A percentile compares a stretch with the other conserved stretches of the same genome.
phyloP scores from a whole-genome alignment of 169 alveolate genomes.

The Plasmodium vinckei region DNA sequence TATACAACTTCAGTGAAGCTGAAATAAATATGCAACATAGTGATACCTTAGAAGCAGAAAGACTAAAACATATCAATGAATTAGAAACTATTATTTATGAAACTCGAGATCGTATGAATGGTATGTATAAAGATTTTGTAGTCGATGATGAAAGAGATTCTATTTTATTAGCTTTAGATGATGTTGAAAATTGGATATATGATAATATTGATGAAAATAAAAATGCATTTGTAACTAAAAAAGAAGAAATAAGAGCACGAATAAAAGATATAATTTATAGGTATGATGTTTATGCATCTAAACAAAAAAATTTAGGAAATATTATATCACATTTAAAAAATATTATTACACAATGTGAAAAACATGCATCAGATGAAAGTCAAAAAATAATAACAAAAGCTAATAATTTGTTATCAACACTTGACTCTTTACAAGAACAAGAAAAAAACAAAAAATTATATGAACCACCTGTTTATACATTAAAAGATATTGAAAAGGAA shows the following conservation, averaged over 20 bases:
- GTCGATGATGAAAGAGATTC: slow-evolving; percentile 77
- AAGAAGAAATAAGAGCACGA: slow-evolving; percentile 66
- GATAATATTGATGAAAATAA: slow-evolving; percentile 81
- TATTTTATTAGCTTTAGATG: slow-evolving; percentile 71
- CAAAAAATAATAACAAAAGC: slow-evolving; percentile 72
- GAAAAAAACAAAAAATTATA: slow-evolving; percentile 66
- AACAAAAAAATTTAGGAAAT: slow-evolving; percentile 76
- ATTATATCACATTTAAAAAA: slow-evolving; percentile 73
- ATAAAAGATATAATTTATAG: slow-evolving; percentile 76
- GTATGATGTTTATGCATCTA: slow-evolving; percentile 75
- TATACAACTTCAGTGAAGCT: slow-evolving; percentile 69
- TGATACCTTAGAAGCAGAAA: slow-evolving; percentile 79
- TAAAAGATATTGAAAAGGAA: slow-evolving; percentile 77
- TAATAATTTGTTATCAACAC: slow-evolving; percentile 7
- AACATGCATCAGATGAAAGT: slow-evolving; percentile 78
- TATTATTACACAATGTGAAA: slow-evolving; percentile 76
- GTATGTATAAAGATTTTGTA: slow-evolving; percentile 81
- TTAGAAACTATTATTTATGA: slow-evolving; percentile 83
- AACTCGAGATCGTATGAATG: slow-evolving; percentile 79
- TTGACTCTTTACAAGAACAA: slow-evolving; percentile 72
- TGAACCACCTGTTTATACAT: slow-evolving; percentile 77
- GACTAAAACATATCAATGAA: slow-evolving; percentile 81
- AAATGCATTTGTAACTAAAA: slow-evolving; percentile 74
- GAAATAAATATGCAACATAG: slow-evolving; percentile 78
- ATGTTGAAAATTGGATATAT: slow-evolving; percentile 83